phyloP scores from a whole-genome alignment of 306 rosid genomes.

The Medicago ruthenica region DNA sequence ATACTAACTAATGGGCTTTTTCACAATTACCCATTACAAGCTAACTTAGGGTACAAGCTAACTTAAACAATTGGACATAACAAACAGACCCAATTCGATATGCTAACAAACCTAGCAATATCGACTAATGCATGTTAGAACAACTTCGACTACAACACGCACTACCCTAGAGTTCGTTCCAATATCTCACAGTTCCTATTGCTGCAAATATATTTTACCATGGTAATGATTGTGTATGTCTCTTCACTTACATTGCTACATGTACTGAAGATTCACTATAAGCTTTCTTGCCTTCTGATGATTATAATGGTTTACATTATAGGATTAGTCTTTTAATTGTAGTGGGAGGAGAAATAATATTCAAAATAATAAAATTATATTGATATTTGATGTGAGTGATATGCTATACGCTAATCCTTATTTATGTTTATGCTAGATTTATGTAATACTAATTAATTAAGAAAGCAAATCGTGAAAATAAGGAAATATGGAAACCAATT shows the following conservation, averaged over 20 bases:
- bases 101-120: too few relatives aligned
- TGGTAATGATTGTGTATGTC: conserved; percentile 3
- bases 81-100: too few relatives aligned
- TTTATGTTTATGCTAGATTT: neutral
- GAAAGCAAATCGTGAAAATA: neutral
- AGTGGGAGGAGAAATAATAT: neutral
- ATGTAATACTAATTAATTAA: neutral
- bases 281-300: neutral
- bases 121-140: too few relatives aligned
- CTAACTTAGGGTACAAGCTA: too few relatives aligned
- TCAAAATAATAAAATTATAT: conserved; percentile 10
- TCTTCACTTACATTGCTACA: conserved; percentile 9
- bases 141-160: too few relatives aligned
- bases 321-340: neutral
- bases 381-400: conserved; percentile 12
- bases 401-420: neutral
- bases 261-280: neutral
- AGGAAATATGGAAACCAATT: neutral
- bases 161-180: too few relatives aligned
- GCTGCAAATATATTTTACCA: conserved; percentile 24
- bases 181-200: too few relatives aligned
- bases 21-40: too few relatives aligned
- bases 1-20: too few relatives aligned
- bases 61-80: too few relatives aligned
- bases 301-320: conserved; percentile 9